Evolutionary conservation across 345 rosid genomes (phyloP), one percentile per base, ranked within the genome.

Genomic region (Linum tenue): DNA sequence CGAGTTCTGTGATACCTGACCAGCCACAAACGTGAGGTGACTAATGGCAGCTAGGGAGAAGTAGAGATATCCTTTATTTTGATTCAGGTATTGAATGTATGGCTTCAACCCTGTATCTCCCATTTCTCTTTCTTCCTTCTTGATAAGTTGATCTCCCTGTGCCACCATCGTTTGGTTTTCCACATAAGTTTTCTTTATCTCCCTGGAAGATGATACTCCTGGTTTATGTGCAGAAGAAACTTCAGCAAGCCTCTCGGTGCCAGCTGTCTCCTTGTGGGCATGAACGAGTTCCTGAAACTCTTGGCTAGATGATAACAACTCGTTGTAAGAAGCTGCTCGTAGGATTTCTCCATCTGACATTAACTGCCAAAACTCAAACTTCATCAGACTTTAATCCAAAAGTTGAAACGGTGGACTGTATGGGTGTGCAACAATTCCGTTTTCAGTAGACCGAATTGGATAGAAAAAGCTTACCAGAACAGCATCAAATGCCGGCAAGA

Each of bases 191-290:
- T 72, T 83, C 72, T 70, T 79, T 70, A 92, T 92, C 84, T 90
- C 94, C 74, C 67, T 72, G 7, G 66, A 43, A 58, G 78, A 67
- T 43, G 68, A 63, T 59, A 74, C 67, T 56, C 6, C 14, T 36
- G 8, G 74, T 59, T 71, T 78, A 56, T 76, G 68, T 5, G 76
- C 71, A 57, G 73, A 63, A 3, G 82, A 66, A 42, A 77, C 85
- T n/a, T 77, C 78, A 3, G 81, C 59, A 60, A 79, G 81, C 69
- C 87, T 84, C 62, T 83, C 87, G 2, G 89, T 79, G 16, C 98
- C 98, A 55, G 98, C 98, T 0, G 97, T 92, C 75, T 92, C 92
- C 81, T 80, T 86, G 77, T 90, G 97, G 55, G 98, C 97, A 67
- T 90, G 81, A 70, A 90, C 97, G 7, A 92, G 97, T 57, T 82